Base-by-base conservation (phyloP, 75 land plant species). In the Selaginella moellendorffii region DNA sequence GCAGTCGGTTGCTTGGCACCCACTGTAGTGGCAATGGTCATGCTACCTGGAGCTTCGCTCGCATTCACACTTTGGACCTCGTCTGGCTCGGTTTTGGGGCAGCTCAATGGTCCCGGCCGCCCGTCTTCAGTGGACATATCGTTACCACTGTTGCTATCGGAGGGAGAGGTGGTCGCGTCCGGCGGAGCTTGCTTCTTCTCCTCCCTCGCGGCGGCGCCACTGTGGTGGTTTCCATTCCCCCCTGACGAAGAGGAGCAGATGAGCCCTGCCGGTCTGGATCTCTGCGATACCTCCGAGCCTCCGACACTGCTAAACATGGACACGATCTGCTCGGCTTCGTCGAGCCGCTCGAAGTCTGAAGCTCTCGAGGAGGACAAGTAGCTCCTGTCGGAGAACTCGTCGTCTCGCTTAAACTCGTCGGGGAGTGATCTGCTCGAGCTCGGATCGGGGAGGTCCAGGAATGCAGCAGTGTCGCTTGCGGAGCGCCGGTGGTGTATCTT, bases 301-400 rank as follows among this genome's bases (percentile, higher is more conserved):
- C 81, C 72, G n/a, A n/a, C n/a, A n/a, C n/a, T n/a, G n/a, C n/a
- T n/a, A 78, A 87, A 87, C 88, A 82, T 81, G 21, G 85, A 77
- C 76, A 87, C 71, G 2, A 87, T 82, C 76, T 83, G 93, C 24
- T 87, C 83, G n/a, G n/a, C n/a, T 28, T 88, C 86, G 59, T 90
- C 83, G 29, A 87, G 46, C 52, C 91, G 46, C 14, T 36, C 46
- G 46, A 36, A 36, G 46, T 36, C 14, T 14, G 46, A 5, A 5
- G 46, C 46, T 14, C 46, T 5, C 10, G 5, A 36, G 5, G 10
- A 5, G 46, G 14, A 5, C 5, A 36, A 14, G 5, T 36, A 5
- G 14, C 14, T 5, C 14, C 14, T 36, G 10, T 14, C 46, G 10
- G 46, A 36, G n/a, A n/a, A n/a, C n/a, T n/a, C n/a, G n/a, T n/a